Base-by-base conservation (phyloP, 345 rosid species). In the Microthlaspi erraticum region DNA sequence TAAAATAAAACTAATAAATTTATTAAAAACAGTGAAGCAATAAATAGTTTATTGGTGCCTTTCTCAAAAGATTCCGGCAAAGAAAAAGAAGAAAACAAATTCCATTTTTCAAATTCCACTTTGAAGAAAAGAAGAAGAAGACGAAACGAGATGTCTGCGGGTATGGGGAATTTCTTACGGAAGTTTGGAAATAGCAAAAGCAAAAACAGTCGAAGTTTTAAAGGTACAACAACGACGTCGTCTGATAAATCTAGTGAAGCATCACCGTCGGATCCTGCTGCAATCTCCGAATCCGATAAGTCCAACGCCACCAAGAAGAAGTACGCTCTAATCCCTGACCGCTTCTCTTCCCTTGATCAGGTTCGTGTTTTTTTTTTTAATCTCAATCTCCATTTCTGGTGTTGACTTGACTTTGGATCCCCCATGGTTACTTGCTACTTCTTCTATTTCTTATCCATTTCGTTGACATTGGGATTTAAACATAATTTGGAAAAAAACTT, bases 321-420 rank as follows among this genome's bases (percentile, higher is more conserved):
- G 58, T 77, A 71, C 44, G 72, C 55, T 8, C 68, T 77, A 3
- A 77, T 77, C 36, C 80, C 80, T 64, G 80, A 77, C 31, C 71
- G 72, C 8, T 77, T 77, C 72, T 33, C 80, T 51, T 64, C 80
- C 4, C 61, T 77, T 0, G 77, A 77, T 17, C 76, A 77, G 80
- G 80, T 77, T 77, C 23, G 3, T 19, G 5, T 12, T 7, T 33
- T 8, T 10, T 20, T 3, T 31, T 6, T 19, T 7, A 39, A 7
- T 41, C 45, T 61, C 20, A 51, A 2, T 41, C 45, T 61, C 20
- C 41, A 2, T n/a, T 32, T 42, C 62, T 41, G 41, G 39, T 23
- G 45, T 66, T 74, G 72, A 51, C 62, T 67, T 51, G 55, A 53
- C 63, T 71, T 62, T 45, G 37, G 33, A 49, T 18, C 23, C 23